Percentiles rank a stretch among this genome's conserved stretches.
These are phyloP conservation scores for Tilletia walkeri DNA, from an alignment of 1,284 basidiomycete species.

Conservation along the genomic window DNA sequence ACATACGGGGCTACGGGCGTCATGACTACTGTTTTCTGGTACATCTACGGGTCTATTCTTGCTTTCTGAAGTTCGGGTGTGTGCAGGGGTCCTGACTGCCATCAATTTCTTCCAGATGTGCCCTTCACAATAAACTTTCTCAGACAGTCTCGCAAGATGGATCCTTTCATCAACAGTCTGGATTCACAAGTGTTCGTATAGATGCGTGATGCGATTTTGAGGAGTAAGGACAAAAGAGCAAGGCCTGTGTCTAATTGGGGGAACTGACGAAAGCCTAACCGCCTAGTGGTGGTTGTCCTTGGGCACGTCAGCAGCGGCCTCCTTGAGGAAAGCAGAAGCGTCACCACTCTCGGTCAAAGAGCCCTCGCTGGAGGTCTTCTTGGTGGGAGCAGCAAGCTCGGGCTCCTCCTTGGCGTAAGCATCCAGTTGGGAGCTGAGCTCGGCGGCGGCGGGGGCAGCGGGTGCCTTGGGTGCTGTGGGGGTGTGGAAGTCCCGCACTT, in stretches of 20 bases:
- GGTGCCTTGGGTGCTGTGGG: conserved; percentile 57
- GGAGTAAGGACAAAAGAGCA: no score
- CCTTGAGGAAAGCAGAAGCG: conserved; percentile 55
- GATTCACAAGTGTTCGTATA: neutral
- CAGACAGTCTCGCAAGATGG: no score
- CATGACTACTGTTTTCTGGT: no score
- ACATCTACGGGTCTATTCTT: no score
- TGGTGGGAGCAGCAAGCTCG: conserved; percentile 36
- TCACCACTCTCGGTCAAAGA: conserved; percentile 45
- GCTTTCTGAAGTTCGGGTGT: no score
- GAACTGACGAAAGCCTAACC: neutral
- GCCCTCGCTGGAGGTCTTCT: conserved; percentile 30
- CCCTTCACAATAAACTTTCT: no score
- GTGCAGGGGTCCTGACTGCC: no score
- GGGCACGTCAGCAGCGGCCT: conserved; percentile 48
- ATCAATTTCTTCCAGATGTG: no score
- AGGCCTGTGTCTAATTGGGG: neutral
- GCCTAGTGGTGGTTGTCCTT: conserved; percentile 52
- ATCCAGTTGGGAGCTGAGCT: conserved; percentile 57
- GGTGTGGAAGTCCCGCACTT: conserved; percentile 58
- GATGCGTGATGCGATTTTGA: neutral
- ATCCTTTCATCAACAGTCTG: no score
- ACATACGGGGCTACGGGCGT: no score
- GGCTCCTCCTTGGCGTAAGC: conserved; percentile 55
- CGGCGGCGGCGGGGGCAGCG: conserved; percentile 54